Evolutionary conservation across 1,139 yeast genomes (phyloP).

Genomic region (Arxiozyma telluris): DNA sequence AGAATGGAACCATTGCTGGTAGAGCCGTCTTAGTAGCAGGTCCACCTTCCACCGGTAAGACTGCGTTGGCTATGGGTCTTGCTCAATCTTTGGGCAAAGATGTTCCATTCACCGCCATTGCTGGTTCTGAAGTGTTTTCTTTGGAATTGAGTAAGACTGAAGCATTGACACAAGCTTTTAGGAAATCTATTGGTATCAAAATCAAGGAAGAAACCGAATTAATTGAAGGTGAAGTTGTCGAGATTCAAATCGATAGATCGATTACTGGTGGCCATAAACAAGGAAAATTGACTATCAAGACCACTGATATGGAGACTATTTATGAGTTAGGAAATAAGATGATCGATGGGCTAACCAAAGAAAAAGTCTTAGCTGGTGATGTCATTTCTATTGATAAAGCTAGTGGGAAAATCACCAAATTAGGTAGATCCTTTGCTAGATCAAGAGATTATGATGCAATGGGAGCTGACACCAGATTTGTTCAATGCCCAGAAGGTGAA

Average conservation of each 20-base stretch:
- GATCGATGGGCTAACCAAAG: constrained; percentile 93
- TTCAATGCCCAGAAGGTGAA: constrained; percentile 98
- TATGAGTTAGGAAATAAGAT: constrained; percentile 95
- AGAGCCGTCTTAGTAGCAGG: constrained; percentile 94
- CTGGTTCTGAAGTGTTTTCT: constrained; percentile 89
- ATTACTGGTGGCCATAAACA: constrained; percentile 97
- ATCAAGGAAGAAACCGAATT: constrained; percentile 96
- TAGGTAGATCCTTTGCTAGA: constrained; percentile 91
- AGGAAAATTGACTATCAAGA: constrained; percentile 92
- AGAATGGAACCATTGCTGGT: constrained; percentile 92
- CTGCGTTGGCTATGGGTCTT: constrained; percentile 97
- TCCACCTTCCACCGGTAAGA: constrained; percentile 97
- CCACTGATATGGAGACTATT: constrained; percentile 98
- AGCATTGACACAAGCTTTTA: constrained; percentile 88
- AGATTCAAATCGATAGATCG: constrained; percentile 92
- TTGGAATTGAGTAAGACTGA: constrained; percentile 91
- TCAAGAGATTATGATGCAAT: constrained; percentile 98
- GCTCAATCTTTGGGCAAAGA: constrained; percentile 82
- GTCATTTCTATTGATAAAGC: constrained; percentile 94
- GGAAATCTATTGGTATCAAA: constrained; percentile 89
- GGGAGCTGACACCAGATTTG: constrained; percentile 98
- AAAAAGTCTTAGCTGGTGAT: constrained; percentile 95
- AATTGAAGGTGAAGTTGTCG: constrained; percentile 98
- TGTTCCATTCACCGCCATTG: constrained; percentile 92
- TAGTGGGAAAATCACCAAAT: constrained; percentile 83